Base-by-base conservation (phyloP, 345 rosid genomes). In the Eucalyptus microcorys region DNA sequence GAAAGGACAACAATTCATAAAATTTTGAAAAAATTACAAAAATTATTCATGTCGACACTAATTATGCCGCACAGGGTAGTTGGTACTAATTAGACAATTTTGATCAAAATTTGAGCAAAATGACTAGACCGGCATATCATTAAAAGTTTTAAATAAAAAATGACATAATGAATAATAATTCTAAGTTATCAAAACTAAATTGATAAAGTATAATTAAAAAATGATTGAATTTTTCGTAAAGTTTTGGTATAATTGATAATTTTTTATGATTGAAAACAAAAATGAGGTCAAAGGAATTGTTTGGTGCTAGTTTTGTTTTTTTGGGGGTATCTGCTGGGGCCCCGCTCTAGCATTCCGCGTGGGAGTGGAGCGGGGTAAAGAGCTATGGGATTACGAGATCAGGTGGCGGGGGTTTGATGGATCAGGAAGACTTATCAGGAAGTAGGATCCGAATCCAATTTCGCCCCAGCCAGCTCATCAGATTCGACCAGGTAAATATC, bases 41-140 rank as follows among this genome's bases (percentile, higher is more conserved):
- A 52, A 52, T 3, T 52, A 1, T 21, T 8, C 1, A 52, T 19
- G 0, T 7, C 26, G 17, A 52, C 0, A 19, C 4, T 52, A 52
- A 0, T 17, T 2, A 19, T 7, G 8, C 0, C 24, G 3, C 4
- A 2, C 19, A 19, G 2, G 9, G 3, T 19, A 19, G 0, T 0
- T 2, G 4, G 19, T 52, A 19, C 0, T 7, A 2, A 52, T 19
- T 52, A 52, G 0, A 19, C 10, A 52, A 52, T 52, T 55, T 4
- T 1, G 30, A 55, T 55, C 61, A 53, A 53, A 3, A 53, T 53
- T 21, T 1, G 26, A 53, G 57, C 1, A 53, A 1, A 53, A 53
- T 49, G 52, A 7, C 24, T 52, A 52, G 7, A 19, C 2, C 3
- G 0, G 4, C 9, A 53, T 3, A 53, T 3, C 11, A 3, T 53